Percentiles rank a stretch among this genome's conserved stretches.
Conservation (phyloP, 1,284 basidiomycete genomes). For the Puccinia novopanici region DNA sequence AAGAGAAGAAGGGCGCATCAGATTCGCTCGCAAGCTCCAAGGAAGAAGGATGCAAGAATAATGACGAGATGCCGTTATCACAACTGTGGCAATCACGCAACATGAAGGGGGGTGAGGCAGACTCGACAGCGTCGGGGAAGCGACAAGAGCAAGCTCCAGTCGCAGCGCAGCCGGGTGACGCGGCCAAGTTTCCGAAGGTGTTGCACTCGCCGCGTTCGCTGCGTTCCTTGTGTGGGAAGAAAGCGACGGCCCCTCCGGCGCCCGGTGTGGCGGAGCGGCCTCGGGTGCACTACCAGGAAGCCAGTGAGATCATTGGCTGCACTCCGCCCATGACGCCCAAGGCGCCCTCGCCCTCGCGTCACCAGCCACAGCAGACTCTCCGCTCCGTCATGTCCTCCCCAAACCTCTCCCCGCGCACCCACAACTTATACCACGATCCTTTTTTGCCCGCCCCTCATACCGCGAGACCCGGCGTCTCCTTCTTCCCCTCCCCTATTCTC, state of each 20-base stretch:
- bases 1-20: not conserved
- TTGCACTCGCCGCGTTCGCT: not conserved
- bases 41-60: not conserved
- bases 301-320: not conserved
- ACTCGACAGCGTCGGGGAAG: not conserved
- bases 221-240: not conserved
- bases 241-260: not conserved
- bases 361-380: not conserved
- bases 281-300: not conserved
- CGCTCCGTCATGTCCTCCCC: not conserved
- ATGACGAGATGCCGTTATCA: not conserved
- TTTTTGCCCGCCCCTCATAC: not conserved
- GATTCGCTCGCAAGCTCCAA: no score
- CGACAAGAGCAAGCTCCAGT: not conserved
- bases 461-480: not conserved
- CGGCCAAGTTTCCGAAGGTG: not conserved
- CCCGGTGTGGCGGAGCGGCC: not conserved
- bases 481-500: not conserved
- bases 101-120: not conserved
- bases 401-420: not conserved
- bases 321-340: not conserved
- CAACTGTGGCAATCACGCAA: not conserved
- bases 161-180: not conserved
- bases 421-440: not conserved
- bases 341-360: not conserved